Percentiles rank a stretch among this genome's conserved stretches.
These are phyloP conservation scores for Persicaria tinctoria DNA, from an alignment of 148 eudicot genomes.

Conservation along the genomic window DNA sequence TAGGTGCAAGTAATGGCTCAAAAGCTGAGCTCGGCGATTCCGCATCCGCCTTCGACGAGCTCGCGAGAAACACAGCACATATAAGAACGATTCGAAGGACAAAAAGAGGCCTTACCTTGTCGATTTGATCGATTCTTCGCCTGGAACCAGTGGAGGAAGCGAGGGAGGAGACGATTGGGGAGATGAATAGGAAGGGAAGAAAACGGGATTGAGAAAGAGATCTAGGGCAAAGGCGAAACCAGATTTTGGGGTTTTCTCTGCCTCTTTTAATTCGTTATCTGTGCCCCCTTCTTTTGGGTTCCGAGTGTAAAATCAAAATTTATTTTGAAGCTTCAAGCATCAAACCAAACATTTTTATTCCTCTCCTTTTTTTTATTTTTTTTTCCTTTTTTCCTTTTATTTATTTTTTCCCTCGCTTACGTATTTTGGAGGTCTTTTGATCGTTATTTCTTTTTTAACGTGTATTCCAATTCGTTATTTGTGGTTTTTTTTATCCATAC, in stretches of 20 bases:
- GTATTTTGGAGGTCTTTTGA: slow-evolving; percentile 12
- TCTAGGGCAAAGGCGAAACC: not conserved
- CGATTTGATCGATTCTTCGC: not conserved
- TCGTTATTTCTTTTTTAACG: slow-evolving; percentile 1
- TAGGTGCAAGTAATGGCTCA: not conserved
- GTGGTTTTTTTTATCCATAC: not conserved
- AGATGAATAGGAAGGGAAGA: not conserved
- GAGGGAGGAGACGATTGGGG: not conserved
- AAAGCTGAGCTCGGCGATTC: slow-evolving; percentile 1
- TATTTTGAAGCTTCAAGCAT: slow-evolving; percentile 6
- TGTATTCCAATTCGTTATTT: not conserved
- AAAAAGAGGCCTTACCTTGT: not conserved
- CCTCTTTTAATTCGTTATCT: slow-evolving; percentile 9
- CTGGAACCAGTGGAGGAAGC: not conserved
- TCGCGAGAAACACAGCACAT: not conserved
- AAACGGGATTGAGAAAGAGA: too few species aligned
- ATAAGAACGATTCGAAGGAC: not conserved
- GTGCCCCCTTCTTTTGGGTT: not conserved
- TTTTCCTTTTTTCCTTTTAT: too few species aligned
- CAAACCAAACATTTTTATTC: slow-evolving; percentile 5
- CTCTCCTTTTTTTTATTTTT: not conserved
- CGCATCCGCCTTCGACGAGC: not conserved
- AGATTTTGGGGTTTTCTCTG: slow-evolving; percentile 5
- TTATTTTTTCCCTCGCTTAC: not conserved
- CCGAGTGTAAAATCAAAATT: not conserved